Base-by-base conservation (phyloP, 768 basidiomycete genomes). In the Exidia glandulosa region DNA sequence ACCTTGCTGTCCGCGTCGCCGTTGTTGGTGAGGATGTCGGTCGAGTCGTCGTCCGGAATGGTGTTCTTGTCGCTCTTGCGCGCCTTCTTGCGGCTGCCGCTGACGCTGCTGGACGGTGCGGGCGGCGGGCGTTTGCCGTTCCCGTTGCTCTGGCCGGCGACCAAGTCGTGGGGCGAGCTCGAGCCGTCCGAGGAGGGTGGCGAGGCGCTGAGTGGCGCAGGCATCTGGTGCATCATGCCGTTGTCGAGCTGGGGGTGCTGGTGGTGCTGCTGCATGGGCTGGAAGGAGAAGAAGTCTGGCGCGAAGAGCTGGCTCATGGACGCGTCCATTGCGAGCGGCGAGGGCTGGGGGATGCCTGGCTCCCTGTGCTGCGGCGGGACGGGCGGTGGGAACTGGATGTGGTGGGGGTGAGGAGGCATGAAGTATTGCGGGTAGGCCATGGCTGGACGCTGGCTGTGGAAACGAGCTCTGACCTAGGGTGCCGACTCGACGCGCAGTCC, bases 111-210 rank as follows among this genome's bases (percentile, higher is more conserved):
- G 0, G 83, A 81, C 50, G 50, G 27, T 25, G 50, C 30, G 10
- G 36, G 36, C 0, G 84, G 74, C 1, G 86, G 82, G 0, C 88
- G 80, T 68, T 90, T 90, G 50, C 85, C 85, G 65, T 82, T 87
- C 34, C 70, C 65, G 63, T 82, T 79, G 14, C 74, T 57, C 64
- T 61, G 55, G 77, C 72, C 2, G 1, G 76, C 0, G 81, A 74
- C 62, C 79, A 83, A 36, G 72, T 65, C 72, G 79, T 76, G 57
- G 75, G 76, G 77, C 23, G 85, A 79, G 65, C 90, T 87, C 10
- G 89, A 90, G 63, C 81, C 87, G 66, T 87, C 86, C 0, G 87
- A 88, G 12, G 89, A 89, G 13, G 89, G 88, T 0, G 89, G 88
- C 3, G 88, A 85, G 62, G 87, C 82, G 68, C 74, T 82, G 14